Percentiles rank a stretch among this genome's conserved stretches.
Conservation (phyloP, 495 filamentous ascomycete species). For the Physcia stellaris region DNA sequence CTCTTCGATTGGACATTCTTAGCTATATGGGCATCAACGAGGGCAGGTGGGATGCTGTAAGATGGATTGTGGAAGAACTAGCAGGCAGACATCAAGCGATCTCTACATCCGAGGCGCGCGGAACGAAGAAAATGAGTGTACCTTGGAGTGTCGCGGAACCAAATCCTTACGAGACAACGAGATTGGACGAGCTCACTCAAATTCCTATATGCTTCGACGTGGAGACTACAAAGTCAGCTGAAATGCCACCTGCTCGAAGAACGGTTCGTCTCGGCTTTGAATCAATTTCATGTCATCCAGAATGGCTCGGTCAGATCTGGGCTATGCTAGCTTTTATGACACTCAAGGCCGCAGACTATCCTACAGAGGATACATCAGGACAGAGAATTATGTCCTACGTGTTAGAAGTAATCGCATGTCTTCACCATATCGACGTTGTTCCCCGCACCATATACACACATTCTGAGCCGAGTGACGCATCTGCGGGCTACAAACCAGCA, state of each 20-base stretch:
- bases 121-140: constrained; percentile 10
- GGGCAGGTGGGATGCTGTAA: constrained; percentile 30
- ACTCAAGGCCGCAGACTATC: constrained; percentile 32
- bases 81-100: constrained; percentile 19
- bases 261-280: neutral
- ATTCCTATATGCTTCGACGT: constrained; percentile 1
- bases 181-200: constrained; percentile 23
- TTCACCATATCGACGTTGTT: constrained; percentile 44
- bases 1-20: constrained; percentile 18
- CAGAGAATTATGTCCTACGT: constrained; percentile 42
- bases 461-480: constrained; percentile 21
- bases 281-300: constrained; percentile 5
- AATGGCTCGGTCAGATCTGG: constrained; percentile 32
- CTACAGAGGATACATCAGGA: constrained; percentile 18
- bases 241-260: neutral
- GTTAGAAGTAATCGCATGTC: constrained; percentile 41
- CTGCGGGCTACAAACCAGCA: constrained; percentile 38
- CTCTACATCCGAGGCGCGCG: constrained; percentile 7
- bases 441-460: constrained; percentile 46
- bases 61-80: constrained; percentile 25
- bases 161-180: no score
- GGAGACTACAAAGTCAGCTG: neutral
- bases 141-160: constrained; percentile 16
- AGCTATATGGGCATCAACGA: constrained; percentile 29
- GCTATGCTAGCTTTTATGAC: constrained; percentile 40